These are phyloP conservation scores for Cryphonectria naterciae DNA, from an alignment of 2,329 filamentous ascomycete genomes.

Conservation along the genomic window DNA sequence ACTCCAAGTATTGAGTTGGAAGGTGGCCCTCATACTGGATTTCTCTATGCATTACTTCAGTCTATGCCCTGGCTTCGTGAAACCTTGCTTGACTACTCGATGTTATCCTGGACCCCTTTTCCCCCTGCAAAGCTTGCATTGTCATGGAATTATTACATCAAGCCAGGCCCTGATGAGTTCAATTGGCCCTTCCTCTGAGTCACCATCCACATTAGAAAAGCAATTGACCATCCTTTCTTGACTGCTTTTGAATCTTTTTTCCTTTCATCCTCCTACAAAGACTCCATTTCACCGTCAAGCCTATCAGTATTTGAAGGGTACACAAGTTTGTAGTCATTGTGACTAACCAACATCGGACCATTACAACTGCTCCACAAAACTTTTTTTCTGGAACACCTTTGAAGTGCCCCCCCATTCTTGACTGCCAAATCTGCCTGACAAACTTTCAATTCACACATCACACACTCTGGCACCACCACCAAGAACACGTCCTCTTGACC, in stretches of 20 bases:
- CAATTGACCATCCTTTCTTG: slow-evolving; percentile 1
- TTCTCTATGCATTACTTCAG: neutral
- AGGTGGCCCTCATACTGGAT: neutral
- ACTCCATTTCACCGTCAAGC: neutral
- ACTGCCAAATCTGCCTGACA: neutral
- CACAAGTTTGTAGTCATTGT: slow-evolving; percentile 14
- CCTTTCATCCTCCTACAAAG: neutral
- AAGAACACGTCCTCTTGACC: slow-evolving; percentile 2
- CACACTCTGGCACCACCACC: slow-evolving; percentile 14
- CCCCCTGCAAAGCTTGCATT: neutral
- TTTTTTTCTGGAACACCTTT: slow-evolving; percentile 9
- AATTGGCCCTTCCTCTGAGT: slow-evolving; percentile 17
- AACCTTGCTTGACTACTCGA: neutral
- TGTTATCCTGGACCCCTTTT: neutral
- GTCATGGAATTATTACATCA: neutral
- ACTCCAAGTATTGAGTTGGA: neutral
- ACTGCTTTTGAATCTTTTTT: neutral
- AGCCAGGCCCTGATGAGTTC: neutral
- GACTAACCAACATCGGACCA: slow-evolving; percentile 23
- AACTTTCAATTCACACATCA: neutral
- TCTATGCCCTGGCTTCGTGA: neutral
- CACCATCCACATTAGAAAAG: slow-evolving; percentile 9
- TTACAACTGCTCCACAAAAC: slow-evolving; percentile 18
- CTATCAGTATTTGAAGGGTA: neutral
- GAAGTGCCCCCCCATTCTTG: neutral